These are phyloP conservation scores for Detonula confervacea DNA, from an alignment of 352 stramenopile species.

Conservation along the genomic window DNA sequence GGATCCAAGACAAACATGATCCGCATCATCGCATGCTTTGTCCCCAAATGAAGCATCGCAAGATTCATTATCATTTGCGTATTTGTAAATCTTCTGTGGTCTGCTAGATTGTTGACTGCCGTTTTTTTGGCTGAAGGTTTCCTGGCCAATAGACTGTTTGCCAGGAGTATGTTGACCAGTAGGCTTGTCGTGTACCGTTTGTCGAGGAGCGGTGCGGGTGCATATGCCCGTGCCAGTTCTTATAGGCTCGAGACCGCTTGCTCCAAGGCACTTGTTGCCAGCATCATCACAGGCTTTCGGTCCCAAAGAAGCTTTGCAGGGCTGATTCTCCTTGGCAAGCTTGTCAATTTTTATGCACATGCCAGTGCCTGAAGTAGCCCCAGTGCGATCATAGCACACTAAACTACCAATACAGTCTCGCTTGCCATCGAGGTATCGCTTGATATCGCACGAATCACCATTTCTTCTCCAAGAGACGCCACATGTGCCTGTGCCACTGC, in stretches of 20 bases:
- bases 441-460: not conserved
- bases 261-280: not conserved
- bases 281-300: not conserved
- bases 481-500: too few species aligned
- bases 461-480: too few species aligned
- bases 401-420: not conserved
- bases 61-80: not conserved
- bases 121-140: not conserved
- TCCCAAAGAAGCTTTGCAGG: not conserved
- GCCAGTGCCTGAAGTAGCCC: not conserved
- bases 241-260: not conserved
- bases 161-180: too few species aligned
- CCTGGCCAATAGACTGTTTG: too few species aligned
- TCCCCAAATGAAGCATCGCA: not conserved
- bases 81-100: not conserved
- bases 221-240: not conserved
- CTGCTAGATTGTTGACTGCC: not conserved
- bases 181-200: too few species aligned
- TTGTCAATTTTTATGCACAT: not conserved
- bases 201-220: not conserved
- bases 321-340: not conserved
- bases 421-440: not conserved
- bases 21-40: not conserved
- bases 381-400: not conserved
- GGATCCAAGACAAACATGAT: not conserved